Evolutionary conservation across 768 basidiomycete genomes (phyloP), one percentile per base, ranked within the genome.

Genomic region (Russula emetica): DNA sequence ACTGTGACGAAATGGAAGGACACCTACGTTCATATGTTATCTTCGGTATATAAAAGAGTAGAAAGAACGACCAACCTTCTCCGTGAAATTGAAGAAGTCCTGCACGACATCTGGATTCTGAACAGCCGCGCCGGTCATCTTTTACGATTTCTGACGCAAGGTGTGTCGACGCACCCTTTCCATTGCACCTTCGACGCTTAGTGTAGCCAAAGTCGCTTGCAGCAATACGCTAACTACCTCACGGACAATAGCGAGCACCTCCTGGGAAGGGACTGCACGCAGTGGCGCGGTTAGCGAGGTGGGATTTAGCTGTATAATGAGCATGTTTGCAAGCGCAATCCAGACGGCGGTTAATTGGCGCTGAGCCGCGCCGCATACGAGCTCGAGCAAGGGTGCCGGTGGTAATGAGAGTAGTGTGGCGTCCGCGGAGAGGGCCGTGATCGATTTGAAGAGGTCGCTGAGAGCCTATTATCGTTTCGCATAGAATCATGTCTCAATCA

Each of bases 81-180:
- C 90, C 79, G 90, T 81, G 71, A 86, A 94, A 10, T 80, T 80
- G 74, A 95, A 96, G 74, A 94, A 95, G 28, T 85, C 86, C 71
- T 94, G 92, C 18, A 93, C 91, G 30, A 96, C 83, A 72, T 96
- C 94, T 0, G 94, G 94, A 71, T 96, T 92, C 92, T 96, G 38
- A 16, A 47, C 16, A 18, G 26, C 28, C 20, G n/a, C 3, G 16
- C 20, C 30, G 13, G 34, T 47, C 40, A 60, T 24, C 24, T 24
- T 28, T 20, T 8, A 16, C 18, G 22, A 36, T 40, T 47, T 6
- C 52, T 55, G 20, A 45, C 18, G 36, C 22, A 34, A 34, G 9
- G 7, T 7, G 11, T 9, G 6, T 28, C 18, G 76, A 63, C 86
- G 64, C 69, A 92, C 91, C 64, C 77, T 78, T 70, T 85, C 85